phyloP scores from a whole-genome alignment of 192 early-diverging fungal genomes.

The Geranomyces michiganensis region DNA sequence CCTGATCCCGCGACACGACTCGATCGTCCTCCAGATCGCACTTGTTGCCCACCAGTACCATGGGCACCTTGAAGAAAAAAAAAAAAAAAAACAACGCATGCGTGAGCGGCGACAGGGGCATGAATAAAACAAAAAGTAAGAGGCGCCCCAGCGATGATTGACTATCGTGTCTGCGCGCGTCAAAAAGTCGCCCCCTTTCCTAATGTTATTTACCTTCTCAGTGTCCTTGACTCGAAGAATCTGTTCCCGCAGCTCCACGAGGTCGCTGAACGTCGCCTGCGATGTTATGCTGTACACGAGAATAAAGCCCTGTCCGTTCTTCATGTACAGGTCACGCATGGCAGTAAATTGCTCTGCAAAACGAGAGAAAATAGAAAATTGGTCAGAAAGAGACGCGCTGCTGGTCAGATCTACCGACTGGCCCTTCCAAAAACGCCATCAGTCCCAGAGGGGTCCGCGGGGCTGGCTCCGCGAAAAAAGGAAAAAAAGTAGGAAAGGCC shows the following conservation, averaged over 20 bases:
- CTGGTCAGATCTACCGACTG: too few species aligned
- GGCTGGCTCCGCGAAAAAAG: too few species aligned
- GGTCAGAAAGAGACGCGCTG: too few species aligned
- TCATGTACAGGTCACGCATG: conserved; percentile 73
- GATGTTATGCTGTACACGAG: conserved; percentile 68
- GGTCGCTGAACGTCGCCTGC: conserved; percentile 66
- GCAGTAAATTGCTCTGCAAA: conserved; percentile 65
- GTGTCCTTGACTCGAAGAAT: conserved; percentile 67
- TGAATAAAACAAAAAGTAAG: not conserved
- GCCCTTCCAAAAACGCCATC: too few species aligned
- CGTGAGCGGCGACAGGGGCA: too few species aligned
- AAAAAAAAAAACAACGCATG: not conserved
- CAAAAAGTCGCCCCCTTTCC: too few species aligned
- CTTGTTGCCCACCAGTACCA: conserved; percentile 67
- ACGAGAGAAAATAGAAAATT: too few species aligned
- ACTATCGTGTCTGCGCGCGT: too few species aligned
- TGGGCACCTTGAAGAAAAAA: conserved; percentile 51
- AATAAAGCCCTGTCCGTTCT: conserved; percentile 70
- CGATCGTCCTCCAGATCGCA: conserved; percentile 70
- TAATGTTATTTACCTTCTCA: conserved; percentile 52
- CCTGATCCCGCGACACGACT: conserved; percentile 66
- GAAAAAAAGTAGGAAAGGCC: too few species aligned
- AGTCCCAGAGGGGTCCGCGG: too few species aligned
- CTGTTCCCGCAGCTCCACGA: conserved; percentile 64
- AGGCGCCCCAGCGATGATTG: too few species aligned